phyloP scores from a whole-genome alignment of 2,329 filamentous ascomycete species.

The Chaetomium strumarium region DNA sequence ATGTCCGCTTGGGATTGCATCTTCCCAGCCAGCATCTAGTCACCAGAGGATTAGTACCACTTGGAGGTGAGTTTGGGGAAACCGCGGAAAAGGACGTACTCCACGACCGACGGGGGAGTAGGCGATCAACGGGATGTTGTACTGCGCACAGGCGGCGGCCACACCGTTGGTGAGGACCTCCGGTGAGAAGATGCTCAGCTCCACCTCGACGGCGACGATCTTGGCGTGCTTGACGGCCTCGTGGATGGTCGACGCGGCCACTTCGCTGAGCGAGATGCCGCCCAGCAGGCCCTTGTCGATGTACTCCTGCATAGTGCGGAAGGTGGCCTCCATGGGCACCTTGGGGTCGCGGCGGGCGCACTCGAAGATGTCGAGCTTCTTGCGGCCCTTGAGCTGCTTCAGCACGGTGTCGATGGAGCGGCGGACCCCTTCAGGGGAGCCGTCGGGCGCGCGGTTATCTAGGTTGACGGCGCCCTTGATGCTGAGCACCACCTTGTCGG shows the following conservation, averaged over 20 bases:
- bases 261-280: constrained; percentile 48
- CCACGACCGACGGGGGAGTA: constrained; percentile 58
- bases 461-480: constrained; percentile 43
- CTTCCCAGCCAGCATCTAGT: constrained; percentile 37
- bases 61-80: constrained; percentile 26
- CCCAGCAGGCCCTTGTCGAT: constrained; percentile 48
- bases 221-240: constrained; percentile 40
- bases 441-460: constrained; percentile 46
- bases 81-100: constrained; percentile 3
- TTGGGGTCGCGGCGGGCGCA: constrained; percentile 51
- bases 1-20: constrained; percentile 49
- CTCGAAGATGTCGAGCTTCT: constrained; percentile 57
- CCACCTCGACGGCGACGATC: constrained; percentile 47
- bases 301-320: constrained; percentile 42
- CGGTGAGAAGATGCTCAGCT: constrained; percentile 44
- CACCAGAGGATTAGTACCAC: neutral
- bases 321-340: constrained; percentile 38
- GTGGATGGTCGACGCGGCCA: constrained; percentile 42
- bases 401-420: constrained; percentile 54
- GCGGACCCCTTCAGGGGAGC: constrained; percentile 48
- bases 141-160: constrained; percentile 42
- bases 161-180: constrained; percentile 48
- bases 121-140: constrained; percentile 51
- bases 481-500: constrained; percentile 53
- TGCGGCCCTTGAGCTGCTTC: constrained; percentile 44